A percentile compares a stretch with the other conserved stretches of the same genome.
phyloP scores from a whole-genome alignment of 768 basidiomycete genomes.

The Suillus cothurnatus region DNA sequence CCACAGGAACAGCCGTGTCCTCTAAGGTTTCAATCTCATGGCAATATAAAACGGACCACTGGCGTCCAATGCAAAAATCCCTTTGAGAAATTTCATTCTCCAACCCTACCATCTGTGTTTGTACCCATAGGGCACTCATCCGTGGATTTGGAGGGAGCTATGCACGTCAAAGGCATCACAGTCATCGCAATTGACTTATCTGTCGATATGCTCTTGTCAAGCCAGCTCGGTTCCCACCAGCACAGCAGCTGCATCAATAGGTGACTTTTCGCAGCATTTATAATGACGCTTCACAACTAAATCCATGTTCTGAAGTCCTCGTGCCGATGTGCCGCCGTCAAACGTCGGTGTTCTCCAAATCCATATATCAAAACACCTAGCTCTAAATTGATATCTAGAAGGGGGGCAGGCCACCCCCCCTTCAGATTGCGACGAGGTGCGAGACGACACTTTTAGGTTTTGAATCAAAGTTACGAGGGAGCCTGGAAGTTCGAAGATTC shows the following conservation, averaged over 20 bases:
- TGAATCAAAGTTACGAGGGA: background rate
- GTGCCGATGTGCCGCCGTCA: background rate
- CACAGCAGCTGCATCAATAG: background rate
- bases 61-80: no score
- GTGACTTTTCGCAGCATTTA: background rate
- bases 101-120: no score
- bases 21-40: no score
- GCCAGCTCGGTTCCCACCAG: background rate
- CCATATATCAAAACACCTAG: background rate
- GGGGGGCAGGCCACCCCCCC: no score
- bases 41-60: no score
- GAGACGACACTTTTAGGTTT: background rate
- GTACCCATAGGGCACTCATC: background rate
- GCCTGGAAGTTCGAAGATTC: no score
- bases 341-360: background rate
- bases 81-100: no score
- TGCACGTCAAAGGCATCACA: background rate
- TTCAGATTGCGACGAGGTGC: no score
- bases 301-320: background rate
- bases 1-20: no score
- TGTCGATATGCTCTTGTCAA: background rate
- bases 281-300: background rate
- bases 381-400: background rate
- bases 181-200: background rate
- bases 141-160: background rate